Percentiles rank a stretch among this genome's conserved stretches.
Evolutionary conservation across 805 yeast genomes (phyloP).

Genomic region (Tetrapisispora taiwanensis): DNA sequence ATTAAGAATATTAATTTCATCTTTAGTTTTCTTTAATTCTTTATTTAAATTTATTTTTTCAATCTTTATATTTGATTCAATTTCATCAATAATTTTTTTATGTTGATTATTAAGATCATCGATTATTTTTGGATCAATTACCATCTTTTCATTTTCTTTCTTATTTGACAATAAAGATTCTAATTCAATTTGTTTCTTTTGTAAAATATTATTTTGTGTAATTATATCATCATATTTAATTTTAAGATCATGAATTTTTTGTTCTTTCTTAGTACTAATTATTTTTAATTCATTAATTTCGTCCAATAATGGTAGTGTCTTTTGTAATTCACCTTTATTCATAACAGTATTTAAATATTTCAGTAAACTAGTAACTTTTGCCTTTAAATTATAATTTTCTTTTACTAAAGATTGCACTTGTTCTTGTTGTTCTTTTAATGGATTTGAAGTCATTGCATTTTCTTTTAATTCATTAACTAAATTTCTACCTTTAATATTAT

Average conservation of each 20-base stretch:
- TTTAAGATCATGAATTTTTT: slow-evolving; percentile 11
- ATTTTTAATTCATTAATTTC: slow-evolving; percentile 18
- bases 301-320: slow-evolving; percentile 15
- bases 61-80: slow-evolving; percentile 1
- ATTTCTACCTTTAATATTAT: slow-evolving; percentile 7
- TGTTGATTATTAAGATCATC: neutral
- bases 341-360: slow-evolving; percentile 22
- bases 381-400: slow-evolving; percentile 22
- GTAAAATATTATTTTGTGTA: slow-evolving; percentile 1
- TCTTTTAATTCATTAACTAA: slow-evolving; percentile 15
- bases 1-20: neutral
- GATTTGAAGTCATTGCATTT: slow-evolving; percentile 20
- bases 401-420: slow-evolving; percentile 15
- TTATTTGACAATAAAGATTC: neutral
- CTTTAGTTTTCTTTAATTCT: neutral
- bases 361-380: slow-evolving; percentile 22
- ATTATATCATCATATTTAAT: slow-evolving; percentile 9
- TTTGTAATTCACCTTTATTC: slow-evolving; percentile 18
- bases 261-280: slow-evolving; percentile 8
- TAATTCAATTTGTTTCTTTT: neutral
- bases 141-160: neutral
- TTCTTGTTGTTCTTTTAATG: slow-evolving; percentile 26
- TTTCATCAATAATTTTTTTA: neutral
- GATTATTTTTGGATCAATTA: neutral
- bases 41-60: neutral